A percentile compares a stretch with the other conserved stretches of the same genome.
phyloP scores from a whole-genome alignment of 176 grass and related monocot species.

The Musa schizocarpa region DNA sequence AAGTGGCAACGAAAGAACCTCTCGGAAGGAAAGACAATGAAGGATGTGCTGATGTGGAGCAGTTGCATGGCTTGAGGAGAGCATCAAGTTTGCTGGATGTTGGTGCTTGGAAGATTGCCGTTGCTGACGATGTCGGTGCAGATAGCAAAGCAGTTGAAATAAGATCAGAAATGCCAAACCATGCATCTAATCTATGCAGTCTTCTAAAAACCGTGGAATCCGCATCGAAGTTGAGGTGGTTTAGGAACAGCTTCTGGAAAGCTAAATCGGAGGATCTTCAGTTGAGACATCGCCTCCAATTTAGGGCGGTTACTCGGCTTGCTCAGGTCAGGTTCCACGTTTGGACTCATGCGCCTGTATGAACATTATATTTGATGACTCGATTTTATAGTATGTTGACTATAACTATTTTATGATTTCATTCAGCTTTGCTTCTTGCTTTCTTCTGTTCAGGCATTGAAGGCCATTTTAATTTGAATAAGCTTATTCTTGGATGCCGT shows the following conservation, averaged over 20 bases:
- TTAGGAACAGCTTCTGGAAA: slow-evolving; percentile 61
- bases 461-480: not conserved
- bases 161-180: slow-evolving; percentile 18
- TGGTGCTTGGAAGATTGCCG: slow-evolving; percentile 43
- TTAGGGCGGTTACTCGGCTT: slow-evolving; percentile 26
- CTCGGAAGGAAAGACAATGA: slow-evolving; percentile 33
- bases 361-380: not conserved
- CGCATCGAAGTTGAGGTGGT: slow-evolving; percentile 44
- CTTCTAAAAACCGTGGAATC: slow-evolving; percentile 36
- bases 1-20: slow-evolving; percentile 31
- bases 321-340: slow-evolving; percentile 41
- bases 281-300: slow-evolving; percentile 35
- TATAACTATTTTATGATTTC: no score
- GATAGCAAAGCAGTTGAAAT: slow-evolving; percentile 27
- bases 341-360: not conserved
- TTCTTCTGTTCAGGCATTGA: no score
- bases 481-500: not conserved
- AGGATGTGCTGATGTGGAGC: slow-evolving; percentile 26
- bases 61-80: slow-evolving; percentile 35
- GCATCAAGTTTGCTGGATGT: slow-evolving; percentile 24
- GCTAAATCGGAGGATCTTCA: slow-evolving; percentile 45
- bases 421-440: no score
- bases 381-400: not conserved
- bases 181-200: slow-evolving; percentile 22
- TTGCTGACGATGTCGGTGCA: slow-evolving; percentile 28